phyloP scores from a whole-genome alignment of 441 rosid genomes.

The Populus hybrid region DNA sequence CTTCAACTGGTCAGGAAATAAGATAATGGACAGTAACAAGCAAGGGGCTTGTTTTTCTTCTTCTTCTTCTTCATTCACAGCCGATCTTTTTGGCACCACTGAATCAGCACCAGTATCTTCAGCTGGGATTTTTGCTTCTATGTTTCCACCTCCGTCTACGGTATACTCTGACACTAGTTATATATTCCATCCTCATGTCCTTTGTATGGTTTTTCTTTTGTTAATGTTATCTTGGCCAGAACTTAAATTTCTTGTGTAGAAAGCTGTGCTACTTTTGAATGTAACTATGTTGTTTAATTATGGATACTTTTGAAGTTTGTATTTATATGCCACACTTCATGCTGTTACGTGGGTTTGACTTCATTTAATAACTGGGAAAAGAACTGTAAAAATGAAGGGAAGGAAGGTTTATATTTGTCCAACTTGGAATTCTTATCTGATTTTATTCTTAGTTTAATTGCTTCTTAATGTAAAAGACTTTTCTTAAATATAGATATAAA shows the following conservation, averaged over 20 bases:
- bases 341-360: neutral
- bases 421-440: neutral
- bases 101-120: constrained; percentile 47
- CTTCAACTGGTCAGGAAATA: constrained; percentile 3
- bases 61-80: constrained; percentile 51
- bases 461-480: neutral
- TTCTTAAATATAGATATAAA: neutral
- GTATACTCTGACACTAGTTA: constrained; percentile 26
- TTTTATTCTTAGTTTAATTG: neutral
- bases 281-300: neutral
- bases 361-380: neutral
- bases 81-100: constrained; percentile 70
- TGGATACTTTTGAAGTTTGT: constrained; percentile 2
- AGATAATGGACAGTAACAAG: constrained; percentile 59
- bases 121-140: constrained; percentile 57
- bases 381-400: neutral
- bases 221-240: neutral
- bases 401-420: neutral
- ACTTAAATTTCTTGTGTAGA: neutral
- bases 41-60: constrained; percentile 29
- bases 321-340: neutral
- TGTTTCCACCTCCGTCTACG: constrained; percentile 57
- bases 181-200: neutral
- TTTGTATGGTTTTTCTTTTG: neutral
- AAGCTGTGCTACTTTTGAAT: neutral